These are phyloP conservation scores for Gigaspora rosea DNA, from an alignment of 192 early-diverging fungal species.

Conservation along the genomic window DNA sequence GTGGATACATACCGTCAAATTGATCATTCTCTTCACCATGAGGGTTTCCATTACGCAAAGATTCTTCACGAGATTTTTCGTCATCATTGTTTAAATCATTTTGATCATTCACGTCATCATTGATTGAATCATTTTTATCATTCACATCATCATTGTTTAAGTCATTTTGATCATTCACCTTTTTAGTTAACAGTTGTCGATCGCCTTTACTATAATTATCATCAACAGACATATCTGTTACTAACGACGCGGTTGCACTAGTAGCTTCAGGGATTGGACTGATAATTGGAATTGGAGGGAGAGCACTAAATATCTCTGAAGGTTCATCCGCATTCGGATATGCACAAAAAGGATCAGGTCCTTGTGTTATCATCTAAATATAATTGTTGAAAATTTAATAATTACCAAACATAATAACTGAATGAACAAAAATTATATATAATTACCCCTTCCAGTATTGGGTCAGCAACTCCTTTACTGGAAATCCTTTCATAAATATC, in stretches of 20 bases:
- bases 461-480: conserved; percentile 51
- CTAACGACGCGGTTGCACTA: conserved; percentile 7
- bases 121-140: not conserved
- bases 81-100: not conserved
- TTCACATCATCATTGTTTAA: not conserved
- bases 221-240: not conserved
- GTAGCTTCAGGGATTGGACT: not conserved
- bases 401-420: not conserved
- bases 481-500: conserved; percentile 52
- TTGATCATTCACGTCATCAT: not conserved
- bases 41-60: not conserved
- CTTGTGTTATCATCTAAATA: conserved; percentile 47
- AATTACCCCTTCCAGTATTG: conserved; percentile 48
- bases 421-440: not conserved
- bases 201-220: not conserved
- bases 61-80: not conserved
- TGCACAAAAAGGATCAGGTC: conserved; percentile 50
- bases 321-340: conserved; percentile 50
- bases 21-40: not conserved
- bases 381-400: not conserved
- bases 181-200: not conserved
- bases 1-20: not conserved
- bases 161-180: not conserved
- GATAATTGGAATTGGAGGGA: conserved; percentile 49
- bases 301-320: conserved; percentile 49